phyloP scores from a whole-genome alignment of 2,329 filamentous ascomycete genomes.

The Lachnellula willkommii region DNA sequence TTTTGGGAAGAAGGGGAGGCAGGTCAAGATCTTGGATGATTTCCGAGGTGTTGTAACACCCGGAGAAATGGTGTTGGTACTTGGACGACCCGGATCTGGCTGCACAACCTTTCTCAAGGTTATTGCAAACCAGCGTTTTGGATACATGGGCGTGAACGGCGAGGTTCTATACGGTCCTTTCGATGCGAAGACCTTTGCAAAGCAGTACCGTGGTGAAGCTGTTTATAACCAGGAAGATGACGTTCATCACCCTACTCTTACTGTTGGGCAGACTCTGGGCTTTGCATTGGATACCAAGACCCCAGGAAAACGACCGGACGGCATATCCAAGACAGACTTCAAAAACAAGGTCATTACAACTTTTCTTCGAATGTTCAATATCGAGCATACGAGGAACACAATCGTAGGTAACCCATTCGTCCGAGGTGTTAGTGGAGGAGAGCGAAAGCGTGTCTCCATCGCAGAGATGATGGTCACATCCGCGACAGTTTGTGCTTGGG shows the following conservation, averaged over 20 bases:
- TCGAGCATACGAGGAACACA: constrained; percentile 80
- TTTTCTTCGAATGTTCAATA: constrained; percentile 88
- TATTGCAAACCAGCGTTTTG: constrained; percentile 49
- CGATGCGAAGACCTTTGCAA: constrained; percentile 60
- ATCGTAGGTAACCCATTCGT: constrained; percentile 79
- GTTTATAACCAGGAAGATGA: constrained; percentile 87
- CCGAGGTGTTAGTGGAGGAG: constrained; percentile 73
- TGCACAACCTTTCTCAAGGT: constrained; percentile 52
- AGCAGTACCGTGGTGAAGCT: constrained; percentile 72
- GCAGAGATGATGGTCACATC: constrained; percentile 77
- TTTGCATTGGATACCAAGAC: constrained; percentile 84
- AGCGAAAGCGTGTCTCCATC: constrained; percentile 75
- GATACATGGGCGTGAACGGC: constrained; percentile 43
- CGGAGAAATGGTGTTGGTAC: constrained; percentile 66
- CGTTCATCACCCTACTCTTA: constrained; percentile 75
- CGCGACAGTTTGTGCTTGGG: constrained; percentile 68
- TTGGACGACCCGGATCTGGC: constrained; percentile 36
- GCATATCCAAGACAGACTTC: constrained; percentile 67
- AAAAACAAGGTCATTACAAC: constrained; percentile 69
- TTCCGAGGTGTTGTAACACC: constrained; percentile 69
- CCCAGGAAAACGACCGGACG: constrained; percentile 71
- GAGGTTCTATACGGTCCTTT: constrained; percentile 76
- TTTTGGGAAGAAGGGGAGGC: constrained; percentile 59
- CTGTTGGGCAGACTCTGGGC: constrained; percentile 78
- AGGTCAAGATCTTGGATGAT: constrained; percentile 67